Base-by-base conservation (phyloP, 768 basidiomycete genomes). In the Lentinula aciculospora region DNA sequence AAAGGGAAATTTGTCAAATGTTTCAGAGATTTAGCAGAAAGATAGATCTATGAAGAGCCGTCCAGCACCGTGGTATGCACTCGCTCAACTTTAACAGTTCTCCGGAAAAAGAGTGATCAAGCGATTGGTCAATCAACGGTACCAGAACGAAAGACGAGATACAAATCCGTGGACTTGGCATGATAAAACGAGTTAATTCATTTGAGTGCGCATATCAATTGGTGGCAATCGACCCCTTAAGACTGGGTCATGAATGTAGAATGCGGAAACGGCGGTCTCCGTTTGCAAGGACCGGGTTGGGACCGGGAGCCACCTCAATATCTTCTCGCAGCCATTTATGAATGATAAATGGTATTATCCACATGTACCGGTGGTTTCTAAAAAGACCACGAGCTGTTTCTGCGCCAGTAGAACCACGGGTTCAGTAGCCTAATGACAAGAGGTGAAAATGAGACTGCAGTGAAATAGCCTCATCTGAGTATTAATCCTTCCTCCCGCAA, bases 41-140 rank as follows among this genome's bases (percentile, higher is more conserved):
- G 59, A 60, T 44, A 42, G 42, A 46, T 44, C 40, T 31, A 46
- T 63, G 64, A 61, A 59, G 59, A 45, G 59, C 63, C 63, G 63
- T 53, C 47, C 17, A 32, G 19, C 34, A 31, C 57, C 61, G 58
- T 59, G 49, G 61, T 54, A 28, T 39, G 36, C 5, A 19, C 36
- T 36, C n/a, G 27, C 5, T n/a, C 32, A 34, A n/a, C 32, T 49
- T 34, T 21, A 49, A 29, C 28, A 34, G 25, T 9, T 4, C 4
- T 5, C 28, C 13, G 10, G 19, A 34, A 49, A 29, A 31, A n/a
- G 15, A 15, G 25, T 17, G 28, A 29, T 34, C 47, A 29, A 19
- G 21, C 3, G 15, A 49, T n/a, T 44, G 42, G 13, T 49, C 28
- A 13, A 49, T 45, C 25, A 17, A 19, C 49, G 49, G 13, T 31